Evolutionary conservation across 1,284 basidiomycete genomes (phyloP).

Genomic region (Laetiporus sulphureus): DNA sequence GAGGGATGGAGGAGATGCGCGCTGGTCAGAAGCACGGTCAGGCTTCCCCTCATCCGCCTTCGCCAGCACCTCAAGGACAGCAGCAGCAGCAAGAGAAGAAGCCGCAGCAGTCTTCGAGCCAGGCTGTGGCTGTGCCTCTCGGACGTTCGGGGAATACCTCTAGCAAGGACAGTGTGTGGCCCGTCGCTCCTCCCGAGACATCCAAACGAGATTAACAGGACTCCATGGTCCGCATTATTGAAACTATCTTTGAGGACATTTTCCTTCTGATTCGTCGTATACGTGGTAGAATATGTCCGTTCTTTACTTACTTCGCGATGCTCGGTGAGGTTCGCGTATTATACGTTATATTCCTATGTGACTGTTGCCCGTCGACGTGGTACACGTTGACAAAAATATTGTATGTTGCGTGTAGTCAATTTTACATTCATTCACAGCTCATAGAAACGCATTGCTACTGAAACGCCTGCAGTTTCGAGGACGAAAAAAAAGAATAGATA

Average conservation of each 20-base stretch:
- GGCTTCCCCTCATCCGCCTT: conserved; percentile 4
- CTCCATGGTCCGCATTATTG: too few species aligned
- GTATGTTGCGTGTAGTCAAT: conserved; percentile 3
- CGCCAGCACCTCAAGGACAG: conserved; percentile 6
- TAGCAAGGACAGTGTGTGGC: conserved; percentile 29
- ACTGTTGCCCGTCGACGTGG: neutral
- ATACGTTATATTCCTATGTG: too few species aligned
- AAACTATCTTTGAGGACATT: too few species aligned
- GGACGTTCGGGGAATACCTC: conserved; percentile 21
- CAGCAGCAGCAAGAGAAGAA: conserved; percentile 2
- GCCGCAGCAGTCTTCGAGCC: conserved; percentile 4
- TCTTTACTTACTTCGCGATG: too few species aligned
- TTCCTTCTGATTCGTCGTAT: too few species aligned
- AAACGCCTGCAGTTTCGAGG: too few species aligned
- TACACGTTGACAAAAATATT: neutral
- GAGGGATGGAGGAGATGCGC: conserved; percentile 68
- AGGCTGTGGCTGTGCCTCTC: conserved; percentile 24
- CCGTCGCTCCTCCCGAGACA: conserved; percentile 23
- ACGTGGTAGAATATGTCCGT: too few species aligned
- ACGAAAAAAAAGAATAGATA: conserved; percentile 8
- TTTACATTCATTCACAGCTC: neutral
- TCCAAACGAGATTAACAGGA: too few species aligned
- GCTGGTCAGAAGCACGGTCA: conserved; percentile 11
- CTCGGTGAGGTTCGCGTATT: too few species aligned
- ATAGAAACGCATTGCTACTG: too few species aligned